phyloP scores from a whole-genome alignment of 306 rosid species.

The Lagenaria siceraria region DNA sequence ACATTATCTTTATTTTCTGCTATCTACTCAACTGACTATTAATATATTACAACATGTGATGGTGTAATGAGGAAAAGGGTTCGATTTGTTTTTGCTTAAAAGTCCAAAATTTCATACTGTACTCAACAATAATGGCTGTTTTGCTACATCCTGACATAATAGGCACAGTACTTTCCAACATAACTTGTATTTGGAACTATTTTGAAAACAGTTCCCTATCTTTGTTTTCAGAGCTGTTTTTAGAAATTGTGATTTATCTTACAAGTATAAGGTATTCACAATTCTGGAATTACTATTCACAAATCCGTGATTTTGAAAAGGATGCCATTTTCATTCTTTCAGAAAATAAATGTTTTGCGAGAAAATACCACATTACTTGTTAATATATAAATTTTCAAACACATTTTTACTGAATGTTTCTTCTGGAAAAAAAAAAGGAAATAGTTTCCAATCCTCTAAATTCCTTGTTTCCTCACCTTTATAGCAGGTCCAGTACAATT shows the following conservation, averaged over 20 bases:
- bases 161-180: background rate
- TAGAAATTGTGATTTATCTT: background rate
- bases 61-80: background rate
- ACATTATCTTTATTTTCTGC: background rate
- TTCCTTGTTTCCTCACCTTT: background rate
- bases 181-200: background rate
- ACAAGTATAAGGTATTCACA: background rate
- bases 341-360: background rate
- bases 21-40: background rate
- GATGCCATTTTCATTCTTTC: background rate
- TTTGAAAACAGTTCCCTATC: background rate
- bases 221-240: background rate
- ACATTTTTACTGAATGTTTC: background rate
- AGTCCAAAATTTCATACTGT: background rate
- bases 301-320: background rate
- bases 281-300: background rate
- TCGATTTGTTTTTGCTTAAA: background rate
- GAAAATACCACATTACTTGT: background rate
- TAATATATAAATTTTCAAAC: background rate
- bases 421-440: slow-evolving; percentile 1
- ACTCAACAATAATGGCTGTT: background rate
- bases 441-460: background rate
- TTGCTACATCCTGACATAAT: background rate
- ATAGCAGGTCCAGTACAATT: background rate
- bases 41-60: background rate